Evolutionary conservation across 768 basidiomycete genomes (phyloP).

Genomic region (Postia placenta): DNA sequence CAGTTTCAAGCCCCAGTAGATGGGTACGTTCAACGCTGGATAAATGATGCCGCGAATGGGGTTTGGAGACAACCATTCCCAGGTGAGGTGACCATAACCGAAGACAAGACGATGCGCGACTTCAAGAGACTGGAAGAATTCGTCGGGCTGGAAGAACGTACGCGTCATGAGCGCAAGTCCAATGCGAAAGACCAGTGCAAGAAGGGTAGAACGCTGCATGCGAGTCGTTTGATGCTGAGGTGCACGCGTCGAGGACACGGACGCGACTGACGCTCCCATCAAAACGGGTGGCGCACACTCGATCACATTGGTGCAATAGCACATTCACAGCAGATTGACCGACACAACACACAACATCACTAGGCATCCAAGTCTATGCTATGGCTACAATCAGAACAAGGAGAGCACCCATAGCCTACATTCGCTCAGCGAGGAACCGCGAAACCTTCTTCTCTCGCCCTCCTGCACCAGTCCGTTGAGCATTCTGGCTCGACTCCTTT

Average conservation of each 20-base stretch:
- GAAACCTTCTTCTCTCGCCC: constrained; percentile 17
- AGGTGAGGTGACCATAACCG: constrained; percentile 88
- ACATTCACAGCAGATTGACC: too few relatives aligned
- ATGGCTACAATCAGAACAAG: too few relatives aligned
- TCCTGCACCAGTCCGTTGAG: not conserved
- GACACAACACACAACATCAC: too few relatives aligned
- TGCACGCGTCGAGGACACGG: too few relatives aligned
- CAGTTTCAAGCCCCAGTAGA: constrained; percentile 65
- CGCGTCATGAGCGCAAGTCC: constrained; percentile 61
- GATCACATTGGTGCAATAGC: not conserved
- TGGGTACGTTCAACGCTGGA: constrained; percentile 72
- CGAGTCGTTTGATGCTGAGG: too few relatives aligned
- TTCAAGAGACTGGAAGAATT: constrained; percentile 93
- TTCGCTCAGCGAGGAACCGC: constrained; percentile 21
- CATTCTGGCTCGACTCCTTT: constrained; percentile 8
- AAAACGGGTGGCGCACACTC: too few relatives aligned
- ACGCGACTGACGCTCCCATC: too few relatives aligned
- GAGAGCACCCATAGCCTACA: too few relatives aligned
- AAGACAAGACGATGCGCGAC: constrained; percentile 86
- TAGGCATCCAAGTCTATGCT: too few relatives aligned
- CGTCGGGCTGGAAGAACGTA: constrained; percentile 96
- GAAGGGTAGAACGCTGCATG: constrained; percentile 4
- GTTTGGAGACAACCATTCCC: constrained; percentile 80
- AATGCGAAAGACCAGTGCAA: constrained; percentile 34
- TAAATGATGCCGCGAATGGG: constrained; percentile 81